Evolutionary conservation across 2,329 filamentous ascomycete genomes (phyloP).

Genomic region (Fusarium sp.): DNA sequence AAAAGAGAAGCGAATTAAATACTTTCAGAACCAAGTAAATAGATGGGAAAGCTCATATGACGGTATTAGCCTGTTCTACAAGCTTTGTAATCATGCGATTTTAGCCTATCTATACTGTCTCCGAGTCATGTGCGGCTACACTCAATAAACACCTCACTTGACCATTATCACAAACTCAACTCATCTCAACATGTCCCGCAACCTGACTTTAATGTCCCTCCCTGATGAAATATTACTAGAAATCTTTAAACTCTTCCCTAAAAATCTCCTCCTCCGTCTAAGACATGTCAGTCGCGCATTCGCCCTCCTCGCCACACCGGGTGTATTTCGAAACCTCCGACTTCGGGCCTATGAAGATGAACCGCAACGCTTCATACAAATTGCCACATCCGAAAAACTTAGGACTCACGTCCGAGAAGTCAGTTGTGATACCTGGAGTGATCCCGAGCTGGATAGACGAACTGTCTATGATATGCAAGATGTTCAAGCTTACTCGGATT

Average conservation of each 20-base stretch:
- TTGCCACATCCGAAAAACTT: neutral
- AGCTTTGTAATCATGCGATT: neutral
- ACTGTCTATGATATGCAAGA: neutral
- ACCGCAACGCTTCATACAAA: neutral
- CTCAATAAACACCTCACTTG: conserved; percentile 1
- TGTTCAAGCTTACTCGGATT: neutral
- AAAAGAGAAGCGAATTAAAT: neutral
- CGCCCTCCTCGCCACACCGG: neutral
- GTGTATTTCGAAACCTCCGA: conserved; percentile 9
- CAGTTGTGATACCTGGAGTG: conserved; percentile 19
- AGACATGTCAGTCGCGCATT: neutral
- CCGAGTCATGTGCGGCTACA: neutral
- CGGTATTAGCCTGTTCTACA: neutral
- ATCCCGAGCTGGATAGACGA: neutral
- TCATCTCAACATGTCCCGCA: neutral
- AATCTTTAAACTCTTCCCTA: neutral
- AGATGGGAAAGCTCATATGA: neutral
- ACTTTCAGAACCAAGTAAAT: neutral
- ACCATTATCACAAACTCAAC: neutral
- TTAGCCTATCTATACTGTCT: neutral
- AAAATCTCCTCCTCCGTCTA: neutral
- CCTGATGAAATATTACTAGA: neutral
- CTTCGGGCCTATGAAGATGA: conserved; percentile 10
- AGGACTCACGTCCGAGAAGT: conserved; percentile 5
- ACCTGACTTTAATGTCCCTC: neutral